Conservation (phyloP, 441 rosid species). For the Populus hybrid region DNA sequence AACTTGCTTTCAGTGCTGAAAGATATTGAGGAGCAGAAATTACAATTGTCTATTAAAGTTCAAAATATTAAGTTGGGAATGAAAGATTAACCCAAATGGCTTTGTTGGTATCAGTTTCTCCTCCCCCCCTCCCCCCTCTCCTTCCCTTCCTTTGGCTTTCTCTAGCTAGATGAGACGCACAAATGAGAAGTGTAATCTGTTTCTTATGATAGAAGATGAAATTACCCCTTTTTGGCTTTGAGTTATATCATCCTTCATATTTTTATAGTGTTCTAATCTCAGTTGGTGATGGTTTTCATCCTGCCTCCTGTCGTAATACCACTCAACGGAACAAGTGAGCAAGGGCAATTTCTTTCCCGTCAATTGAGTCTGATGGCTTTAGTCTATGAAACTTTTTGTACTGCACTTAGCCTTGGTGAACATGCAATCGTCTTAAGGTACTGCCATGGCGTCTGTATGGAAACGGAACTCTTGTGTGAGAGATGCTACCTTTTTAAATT, state of each 20-base stretch:
- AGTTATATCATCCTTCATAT: background rate
- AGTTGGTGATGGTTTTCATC: background rate
- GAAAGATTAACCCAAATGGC: constrained; percentile 20
- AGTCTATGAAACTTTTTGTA: background rate
- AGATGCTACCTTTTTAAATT: background rate
- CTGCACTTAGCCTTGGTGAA: background rate
- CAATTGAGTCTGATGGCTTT: background rate
- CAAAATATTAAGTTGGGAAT: constrained; percentile 24
- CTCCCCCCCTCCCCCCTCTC: background rate
- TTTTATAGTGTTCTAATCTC: background rate
- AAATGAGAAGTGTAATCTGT: constrained; percentile 2
- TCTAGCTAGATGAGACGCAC: background rate
- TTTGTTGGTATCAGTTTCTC: background rate
- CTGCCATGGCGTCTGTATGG: background rate
- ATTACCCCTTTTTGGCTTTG: background rate
- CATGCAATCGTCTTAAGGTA: background rate
- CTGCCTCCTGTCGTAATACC: background rate
- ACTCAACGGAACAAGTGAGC: background rate
- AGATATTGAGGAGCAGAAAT: constrained; percentile 26
- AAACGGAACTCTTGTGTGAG: background rate
- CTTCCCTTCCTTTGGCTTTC: background rate
- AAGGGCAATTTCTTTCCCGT: background rate
- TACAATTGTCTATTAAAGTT: constrained; percentile 27
- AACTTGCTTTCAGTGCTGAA: constrained; percentile 27
- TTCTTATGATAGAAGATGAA: background rate